Percentiles rank a stretch among this genome's conserved stretches.
Evolutionary conservation across 495 filamentous ascomycete genomes (phyloP).

Genomic region (Aspergillus campestris): DNA sequence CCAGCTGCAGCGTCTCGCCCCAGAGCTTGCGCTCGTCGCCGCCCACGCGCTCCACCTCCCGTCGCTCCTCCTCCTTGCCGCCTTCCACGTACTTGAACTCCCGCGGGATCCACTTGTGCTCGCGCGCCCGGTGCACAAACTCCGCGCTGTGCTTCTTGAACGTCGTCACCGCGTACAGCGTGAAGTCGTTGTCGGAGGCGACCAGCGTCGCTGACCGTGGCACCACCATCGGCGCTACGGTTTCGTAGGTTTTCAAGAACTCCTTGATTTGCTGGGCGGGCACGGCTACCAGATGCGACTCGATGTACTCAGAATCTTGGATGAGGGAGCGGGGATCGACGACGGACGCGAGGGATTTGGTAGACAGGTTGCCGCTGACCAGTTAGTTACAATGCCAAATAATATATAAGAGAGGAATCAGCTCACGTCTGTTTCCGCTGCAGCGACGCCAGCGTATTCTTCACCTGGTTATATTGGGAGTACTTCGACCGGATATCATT

Average conservation of each 20-base stretch:
- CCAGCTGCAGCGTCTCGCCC: constrained; percentile 82
- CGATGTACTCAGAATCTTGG: constrained; percentile 89
- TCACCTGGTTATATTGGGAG: constrained; percentile 83
- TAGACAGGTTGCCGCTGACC: constrained; percentile 80
- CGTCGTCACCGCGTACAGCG: constrained; percentile 76
- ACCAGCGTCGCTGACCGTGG: constrained; percentile 75
- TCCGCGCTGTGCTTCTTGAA: constrained; percentile 87
- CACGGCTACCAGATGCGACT: constrained; percentile 87
- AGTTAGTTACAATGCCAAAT: too few species aligned
- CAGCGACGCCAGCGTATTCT: constrained; percentile 67
- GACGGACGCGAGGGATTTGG: constrained; percentile 82
- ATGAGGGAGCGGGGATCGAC: constrained; percentile 71
- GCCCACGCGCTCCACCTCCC: constrained; percentile 69
- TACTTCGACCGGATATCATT: constrained; percentile 91
- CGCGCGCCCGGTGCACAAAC: constrained; percentile 81
- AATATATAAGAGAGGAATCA: too few species aligned
- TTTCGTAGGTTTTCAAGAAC: constrained; percentile 83
- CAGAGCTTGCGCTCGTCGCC: constrained; percentile 79
- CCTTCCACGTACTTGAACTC: constrained; percentile 91
- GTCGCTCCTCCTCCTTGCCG: constrained; percentile 76
- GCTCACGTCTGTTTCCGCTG: constrained; percentile 81
- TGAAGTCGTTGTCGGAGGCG: constrained; percentile 77
- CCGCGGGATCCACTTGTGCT: constrained; percentile 86
- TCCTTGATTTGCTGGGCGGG: constrained; percentile 71
- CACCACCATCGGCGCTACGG: constrained; percentile 75